A percentile compares a stretch with the other conserved stretches of the same genome.
Evolutionary conservation across 257 asterid genomes (phyloP).

Genomic region (Nicotiana tabacum): DNA sequence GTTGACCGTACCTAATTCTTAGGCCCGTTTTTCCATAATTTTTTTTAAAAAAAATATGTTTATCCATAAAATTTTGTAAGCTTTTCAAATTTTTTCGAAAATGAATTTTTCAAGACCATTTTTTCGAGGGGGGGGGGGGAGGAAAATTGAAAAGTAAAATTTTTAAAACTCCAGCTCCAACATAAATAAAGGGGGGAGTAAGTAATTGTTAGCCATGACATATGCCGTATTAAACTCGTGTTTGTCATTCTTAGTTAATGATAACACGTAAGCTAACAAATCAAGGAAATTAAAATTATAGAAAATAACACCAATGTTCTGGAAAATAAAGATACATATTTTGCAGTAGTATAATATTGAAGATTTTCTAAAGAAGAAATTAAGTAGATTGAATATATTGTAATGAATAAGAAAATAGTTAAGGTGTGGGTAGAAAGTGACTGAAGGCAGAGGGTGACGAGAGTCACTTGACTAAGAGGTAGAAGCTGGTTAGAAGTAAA

Average conservation of each 20-base stretch:
- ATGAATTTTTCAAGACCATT: too few species aligned
- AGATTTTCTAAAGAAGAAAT: neutral
- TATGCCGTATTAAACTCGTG: neutral
- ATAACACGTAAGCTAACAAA: conserved; percentile 4
- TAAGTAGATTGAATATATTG: neutral
- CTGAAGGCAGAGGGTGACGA: conserved; percentile 12
- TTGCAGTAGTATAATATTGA: neutral
- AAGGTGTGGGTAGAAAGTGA: neutral
- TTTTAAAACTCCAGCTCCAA: neutral
- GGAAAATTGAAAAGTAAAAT: neutral
- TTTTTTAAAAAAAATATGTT: too few species aligned
- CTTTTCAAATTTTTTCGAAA: too few species aligned
- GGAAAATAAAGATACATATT: neutral
- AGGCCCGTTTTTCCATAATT: too few species aligned
- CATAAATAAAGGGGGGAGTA: neutral
- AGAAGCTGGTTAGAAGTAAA: conserved; percentile 37
- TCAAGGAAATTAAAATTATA: neutral
- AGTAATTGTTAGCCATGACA: neutral
- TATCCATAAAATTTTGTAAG: too few species aligned
- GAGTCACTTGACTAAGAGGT: conserved; percentile 11
- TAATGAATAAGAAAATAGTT: neutral
- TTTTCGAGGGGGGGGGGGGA: too few species aligned
- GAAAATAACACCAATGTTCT: neutral
- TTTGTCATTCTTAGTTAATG: neutral
- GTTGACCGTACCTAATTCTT: too few species aligned